Base-by-base conservation (phyloP, 2,329 filamentous ascomycete species). In the Penicillium paneum region DNA sequence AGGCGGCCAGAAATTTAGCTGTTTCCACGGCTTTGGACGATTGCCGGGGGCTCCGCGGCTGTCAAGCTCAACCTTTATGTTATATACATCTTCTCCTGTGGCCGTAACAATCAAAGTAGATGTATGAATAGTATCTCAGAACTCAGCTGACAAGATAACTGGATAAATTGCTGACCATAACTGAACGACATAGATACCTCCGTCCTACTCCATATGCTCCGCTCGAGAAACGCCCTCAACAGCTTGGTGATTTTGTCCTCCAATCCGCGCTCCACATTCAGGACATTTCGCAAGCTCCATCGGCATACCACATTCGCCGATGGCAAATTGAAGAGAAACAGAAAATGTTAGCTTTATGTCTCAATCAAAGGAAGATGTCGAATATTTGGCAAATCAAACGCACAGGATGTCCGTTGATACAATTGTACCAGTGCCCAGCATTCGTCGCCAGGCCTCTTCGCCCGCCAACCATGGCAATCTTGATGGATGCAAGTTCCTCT, bases 261-360 rank as follows among this genome's bases (percentile, higher is more conserved):
- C 45, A 45, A 50, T 56, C 29, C 26, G 26, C 13, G 49, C 38
- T 53, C 54, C 54, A 8, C 49, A 56, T 7, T 56, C 54, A 8
- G 67, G 67, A 24, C 67, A 69, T 29, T 55, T 59, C 15, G 65
- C 63, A 42, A 46, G 44, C 46, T 69, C 57, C 65, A 67, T 69
- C 28, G 67, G 64, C 64, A 68, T 65, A 21, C 67, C 67, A 19
- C 67, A 70, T 28, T 70, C 67, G 10, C 67, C 66, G 34, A 69
- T 57, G 1, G 67, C 60, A 49, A 69, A 69, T 54, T 65, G 3
- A 24, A 24, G 21, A 24, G 5, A 24, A 24, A 24, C 21, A 39
- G 19, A 47, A 31, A 51, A 47, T 13, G 2, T 38, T 56, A 40
- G 35, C 42, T 31, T 2, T 21, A 41, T 21, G 19, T 5, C 31